phyloP scores from a whole-genome alignment of 177 flowering plant species.

The Vitis hybrid region DNA sequence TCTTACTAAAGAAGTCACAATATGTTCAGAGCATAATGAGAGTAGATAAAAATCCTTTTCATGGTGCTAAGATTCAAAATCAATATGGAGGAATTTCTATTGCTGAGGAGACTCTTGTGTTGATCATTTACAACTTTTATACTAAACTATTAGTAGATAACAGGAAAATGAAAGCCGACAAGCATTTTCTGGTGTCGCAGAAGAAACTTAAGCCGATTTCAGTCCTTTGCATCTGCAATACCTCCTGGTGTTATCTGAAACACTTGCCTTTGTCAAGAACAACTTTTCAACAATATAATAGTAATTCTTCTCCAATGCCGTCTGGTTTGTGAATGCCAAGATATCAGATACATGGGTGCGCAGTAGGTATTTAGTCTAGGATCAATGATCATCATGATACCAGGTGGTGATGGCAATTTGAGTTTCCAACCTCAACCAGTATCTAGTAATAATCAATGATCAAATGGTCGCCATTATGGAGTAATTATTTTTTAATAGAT shows the following conservation, averaged over 20 bases:
- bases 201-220: conserved; percentile 8
- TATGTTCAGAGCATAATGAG: neutral
- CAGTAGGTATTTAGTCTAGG: neutral
- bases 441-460: neutral
- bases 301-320: neutral
- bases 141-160: neutral
- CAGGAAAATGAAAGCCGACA: neutral
- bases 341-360: neutral
- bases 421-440: neutral
- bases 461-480: neutral
- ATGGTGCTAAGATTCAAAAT: neutral
- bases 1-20: neutral
- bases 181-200: neutral
- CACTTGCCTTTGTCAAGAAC: conserved; percentile 50
- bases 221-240: conserved; percentile 93
- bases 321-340: neutral
- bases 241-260: conserved; percentile 98
- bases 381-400: neutral
- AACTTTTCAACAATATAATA: neutral
- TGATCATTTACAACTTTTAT: too few relatives aligned
- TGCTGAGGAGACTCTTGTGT: too few relatives aligned
- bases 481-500: neutral
- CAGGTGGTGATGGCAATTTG: neutral
- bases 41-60: neutral
- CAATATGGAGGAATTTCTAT: neutral